Evolutionary conservation across 306 rosid genomes (phyloP), one percentile per base, ranked within the genome.

Genomic region (Amphicarpaea edgeworthii): DNA sequence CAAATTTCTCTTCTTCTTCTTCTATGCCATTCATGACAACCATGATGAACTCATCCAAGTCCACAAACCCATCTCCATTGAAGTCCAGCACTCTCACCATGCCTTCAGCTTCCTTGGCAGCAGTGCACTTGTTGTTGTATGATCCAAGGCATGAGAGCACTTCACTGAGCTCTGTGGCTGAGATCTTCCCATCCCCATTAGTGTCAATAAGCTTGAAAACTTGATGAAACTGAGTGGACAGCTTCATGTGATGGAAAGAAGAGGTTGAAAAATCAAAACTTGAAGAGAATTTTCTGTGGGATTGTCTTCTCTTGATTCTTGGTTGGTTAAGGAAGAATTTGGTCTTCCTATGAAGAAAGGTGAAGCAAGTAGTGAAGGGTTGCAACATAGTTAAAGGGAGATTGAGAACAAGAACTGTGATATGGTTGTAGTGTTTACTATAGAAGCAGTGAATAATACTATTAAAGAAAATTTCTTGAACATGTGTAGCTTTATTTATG

Each of bases 1-100:
- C 76, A 32, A 5, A 1, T 1, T 26, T 69, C 6, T 54, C 34
- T 51, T n/a, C 46, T 4, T 17, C 78, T 42, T 49, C 38, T 61
- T 14, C 70, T 19, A 11, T 21, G 43, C 45, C 80, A 19, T 68
- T 84, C 86, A 84, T 80, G 14, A 77, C 87, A 17, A 62, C 82
- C 91, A 92, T 86, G 86, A 92, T 86, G 86, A 92, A 92, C 60
- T 92, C 97, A 6, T 88, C 89, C 73, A 92, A 67, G 46, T 92
- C 91, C 34, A 92, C 79, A 70, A 83, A 84, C 62, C 96, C 97
- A 59, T 91, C 93, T 78, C 95, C 91, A 15, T 92, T 74, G 23
- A 84, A 70, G 38, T 88, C 96, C 79, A 92, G 76, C 26, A 72
- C 89, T 40, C 55, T 84, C 47, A 88, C 83, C 77, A 92, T 88